Conservation (phyloP, 805 yeast genomes). For the Saccharomycopsis capsularis region DNA sequence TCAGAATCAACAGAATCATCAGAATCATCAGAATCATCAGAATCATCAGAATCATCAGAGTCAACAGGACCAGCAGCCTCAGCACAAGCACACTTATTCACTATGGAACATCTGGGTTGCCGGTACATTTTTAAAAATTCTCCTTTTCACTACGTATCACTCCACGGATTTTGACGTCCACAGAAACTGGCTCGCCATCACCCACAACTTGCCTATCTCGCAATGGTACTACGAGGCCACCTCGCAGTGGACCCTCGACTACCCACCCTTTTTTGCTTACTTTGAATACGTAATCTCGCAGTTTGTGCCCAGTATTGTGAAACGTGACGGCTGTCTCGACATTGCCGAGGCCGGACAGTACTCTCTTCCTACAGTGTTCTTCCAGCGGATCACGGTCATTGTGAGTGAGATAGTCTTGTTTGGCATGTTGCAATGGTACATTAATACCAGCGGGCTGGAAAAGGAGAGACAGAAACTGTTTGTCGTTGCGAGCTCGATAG, state of each 20-base stretch:
- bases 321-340: constrained; percentile 70
- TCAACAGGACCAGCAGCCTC: no score
- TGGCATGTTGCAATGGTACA: constrained; percentile 62
- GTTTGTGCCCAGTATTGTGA: constrained; percentile 58
- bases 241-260: constrained; percentile 90
- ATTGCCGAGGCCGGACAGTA: constrained; percentile 59
- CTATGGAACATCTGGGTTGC: constrained; percentile 65
- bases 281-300: constrained; percentile 78
- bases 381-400: constrained; percentile 78
- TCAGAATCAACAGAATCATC: no score
- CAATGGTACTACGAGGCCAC: constrained; percentile 81
- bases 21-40: no score
- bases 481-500: constrained; percentile 76
- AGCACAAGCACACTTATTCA: constrained; percentile 34
- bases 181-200: constrained; percentile 93
- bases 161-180: constrained; percentile 98
- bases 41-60: no score
- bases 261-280: constrained; percentile 96
- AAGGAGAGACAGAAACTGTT: constrained; percentile 37
- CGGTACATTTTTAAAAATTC: constrained; percentile 48
- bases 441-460: constrained; percentile 39
- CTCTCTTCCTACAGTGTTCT: constrained; percentile 72
- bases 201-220: constrained; percentile 61
- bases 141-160: constrained; percentile 72
- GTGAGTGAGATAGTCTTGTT: constrained; percentile 67